Evolutionary conservation across 2,329 filamentous ascomycete genomes (phyloP), one percentile per base, ranked within the genome.

Genomic region (Fusarium paranaense): DNA sequence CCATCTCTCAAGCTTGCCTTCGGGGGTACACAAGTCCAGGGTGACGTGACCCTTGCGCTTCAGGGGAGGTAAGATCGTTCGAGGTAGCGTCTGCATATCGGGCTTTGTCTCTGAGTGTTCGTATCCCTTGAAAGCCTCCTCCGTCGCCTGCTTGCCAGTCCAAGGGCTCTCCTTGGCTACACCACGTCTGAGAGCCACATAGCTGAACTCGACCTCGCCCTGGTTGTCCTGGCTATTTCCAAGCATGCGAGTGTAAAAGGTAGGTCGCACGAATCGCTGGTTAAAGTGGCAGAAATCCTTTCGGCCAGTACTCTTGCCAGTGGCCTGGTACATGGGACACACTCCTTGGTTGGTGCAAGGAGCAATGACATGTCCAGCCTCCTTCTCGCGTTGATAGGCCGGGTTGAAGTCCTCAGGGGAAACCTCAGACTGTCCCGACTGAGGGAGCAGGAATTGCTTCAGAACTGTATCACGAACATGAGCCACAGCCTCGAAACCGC

Each of bases 261-360:
- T 85, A 1, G 97, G 97, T 0, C 95, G 91, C 60, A 95, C 93
- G 80, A 94, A 98, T 56, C 97, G 91, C 84, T 99, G 97, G 71
- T 88, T 89, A 82, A 99, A 98, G 82, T 93, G 94, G 82, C 97
- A 99, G 80, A 93, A 97, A 80, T 98, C 95, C 78, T 95, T 95
- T 64, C 96, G 90, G 7, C 95, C 94, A 32, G 85, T 85, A 63
- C 90, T 91, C 63, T 92, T 86, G 0, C 95, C 95, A 1, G 92
- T 88, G 0, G 87, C 86, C 22, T 88, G 86, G 80, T 98, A 98
- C 94, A 99, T 97, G 0, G 97, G 97, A 76, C 97, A 99, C 66
- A 89, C 87, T 10, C 87, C 86, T 81, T 99, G 97, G 81, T 95
- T 98, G 0, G 97, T 98, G 85, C 97, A 99, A 79, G 91, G 91